These are phyloP conservation scores for Neonectria hederae DNA, from an alignment of 2,329 filamentous ascomycete genomes.

Conservation along the genomic window DNA sequence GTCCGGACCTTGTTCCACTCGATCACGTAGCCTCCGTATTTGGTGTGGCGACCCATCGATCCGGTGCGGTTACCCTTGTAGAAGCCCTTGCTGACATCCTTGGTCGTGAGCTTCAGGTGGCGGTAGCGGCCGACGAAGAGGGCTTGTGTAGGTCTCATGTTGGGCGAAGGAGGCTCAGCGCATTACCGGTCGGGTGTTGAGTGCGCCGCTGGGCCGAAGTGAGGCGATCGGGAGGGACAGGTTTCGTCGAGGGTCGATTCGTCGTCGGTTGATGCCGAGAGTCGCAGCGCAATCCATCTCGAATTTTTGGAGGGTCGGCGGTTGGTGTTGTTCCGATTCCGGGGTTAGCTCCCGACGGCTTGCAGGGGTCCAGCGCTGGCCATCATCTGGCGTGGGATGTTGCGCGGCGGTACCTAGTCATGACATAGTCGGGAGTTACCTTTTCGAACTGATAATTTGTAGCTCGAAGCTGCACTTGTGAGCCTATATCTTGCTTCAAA, in stretches of 20 bases:
- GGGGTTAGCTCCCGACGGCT: conserved; percentile 29
- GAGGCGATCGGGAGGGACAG: conserved; percentile 8
- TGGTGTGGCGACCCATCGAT: conserved; percentile 85
- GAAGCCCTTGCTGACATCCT: conserved; percentile 91
- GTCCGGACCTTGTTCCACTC: conserved; percentile 91
- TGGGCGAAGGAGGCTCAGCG: conserved; percentile 32
- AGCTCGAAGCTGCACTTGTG: neutral
- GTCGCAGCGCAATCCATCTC: conserved; percentile 25
- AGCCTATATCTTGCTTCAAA: neutral
- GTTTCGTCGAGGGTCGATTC: conserved; percentile 24
- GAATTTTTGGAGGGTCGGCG: conserved; percentile 36
- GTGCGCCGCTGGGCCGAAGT: conserved; percentile 10
- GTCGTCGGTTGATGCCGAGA: conserved; percentile 5
- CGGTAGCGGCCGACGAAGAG: conserved; percentile 74
- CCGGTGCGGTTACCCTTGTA: conserved; percentile 97
- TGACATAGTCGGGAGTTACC: conserved; percentile 8
- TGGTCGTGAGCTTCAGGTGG: conserved; percentile 86
- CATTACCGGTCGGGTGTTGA: conserved; percentile 4
- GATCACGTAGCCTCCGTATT: conserved; percentile 83
- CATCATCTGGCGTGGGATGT: conserved; percentile 14
- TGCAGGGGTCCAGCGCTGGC: conserved; percentile 26
- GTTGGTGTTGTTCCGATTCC: conserved; percentile 46
- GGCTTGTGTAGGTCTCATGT: conserved; percentile 73
- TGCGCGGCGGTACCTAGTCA: conserved; percentile 9
- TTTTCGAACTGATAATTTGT: conserved; percentile 1